phyloP scores from a whole-genome alignment of 768 basidiomycete genomes.

The Termitomyces sp. region DNA sequence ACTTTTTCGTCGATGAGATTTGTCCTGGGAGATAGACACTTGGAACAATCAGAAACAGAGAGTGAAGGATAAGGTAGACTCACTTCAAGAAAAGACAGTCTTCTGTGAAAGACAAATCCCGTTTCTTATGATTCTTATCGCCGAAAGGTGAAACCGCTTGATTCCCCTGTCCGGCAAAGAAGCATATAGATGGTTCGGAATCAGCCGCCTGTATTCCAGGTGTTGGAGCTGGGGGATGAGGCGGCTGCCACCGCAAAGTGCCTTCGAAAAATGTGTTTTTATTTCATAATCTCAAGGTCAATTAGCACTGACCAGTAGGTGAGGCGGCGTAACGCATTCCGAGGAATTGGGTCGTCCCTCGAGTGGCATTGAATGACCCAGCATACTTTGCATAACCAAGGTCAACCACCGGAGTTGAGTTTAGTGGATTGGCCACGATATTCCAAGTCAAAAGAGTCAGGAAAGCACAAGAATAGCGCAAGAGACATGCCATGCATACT shows the following conservation, averaged over 20 bases:
- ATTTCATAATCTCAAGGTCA: background rate
- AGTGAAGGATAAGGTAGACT: background rate
- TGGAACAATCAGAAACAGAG: background rate
- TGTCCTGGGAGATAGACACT: conserved; percentile 33
- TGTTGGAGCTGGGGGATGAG: conserved; percentile 22
- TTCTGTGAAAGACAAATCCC: conserved; percentile 19
- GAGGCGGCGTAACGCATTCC: conserved; percentile 46
- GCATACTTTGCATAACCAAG: conserved; percentile 41
- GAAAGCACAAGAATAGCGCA: background rate
- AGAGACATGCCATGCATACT: background rate
- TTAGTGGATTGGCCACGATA: background rate
- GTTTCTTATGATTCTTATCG: background rate
- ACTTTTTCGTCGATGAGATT: conserved; percentile 15
- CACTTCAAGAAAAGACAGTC: conserved; percentile 39
- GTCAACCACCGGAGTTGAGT: conserved; percentile 23
- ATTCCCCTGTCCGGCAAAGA: conserved; percentile 22
- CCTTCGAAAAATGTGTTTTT: conserved; percentile 14
- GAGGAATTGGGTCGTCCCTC: conserved; percentile 31
- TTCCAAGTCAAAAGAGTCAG: background rate
- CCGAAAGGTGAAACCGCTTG: conserved; percentile 27
- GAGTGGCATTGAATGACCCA: conserved; percentile 28
- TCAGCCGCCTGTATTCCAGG: conserved; percentile 26
- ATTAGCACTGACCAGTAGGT: conserved; percentile 30
- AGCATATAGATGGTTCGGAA: conserved; percentile 27
- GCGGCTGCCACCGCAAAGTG: conserved; percentile 29